Conservation (phyloP, 495 filamentous ascomycete genomes). For the Viridothelium virens region DNA sequence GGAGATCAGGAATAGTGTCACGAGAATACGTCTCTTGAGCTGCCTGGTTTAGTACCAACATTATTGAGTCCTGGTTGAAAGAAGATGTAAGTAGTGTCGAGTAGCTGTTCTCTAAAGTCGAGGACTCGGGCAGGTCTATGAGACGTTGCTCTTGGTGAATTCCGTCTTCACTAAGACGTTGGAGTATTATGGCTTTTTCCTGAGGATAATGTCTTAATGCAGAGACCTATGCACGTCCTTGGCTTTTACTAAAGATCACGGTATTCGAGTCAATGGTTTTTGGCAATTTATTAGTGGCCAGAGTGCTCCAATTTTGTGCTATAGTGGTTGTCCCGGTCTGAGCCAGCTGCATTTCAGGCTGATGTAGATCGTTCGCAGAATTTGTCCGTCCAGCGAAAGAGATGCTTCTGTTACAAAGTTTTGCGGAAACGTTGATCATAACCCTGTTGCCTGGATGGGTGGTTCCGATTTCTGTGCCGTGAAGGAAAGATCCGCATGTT, state of each 20-base stretch:
- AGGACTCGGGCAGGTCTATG: neutral
- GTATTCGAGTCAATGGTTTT: neutral
- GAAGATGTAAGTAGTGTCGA: slow-evolving; percentile 1
- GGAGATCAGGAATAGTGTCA: neutral
- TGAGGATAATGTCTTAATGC: neutral
- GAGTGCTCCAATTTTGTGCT: neutral
- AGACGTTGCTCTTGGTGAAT: neutral
- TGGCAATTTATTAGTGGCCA: neutral
- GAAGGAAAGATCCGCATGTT: neutral
- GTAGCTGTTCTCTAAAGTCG: neutral
- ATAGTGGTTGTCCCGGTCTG: neutral
- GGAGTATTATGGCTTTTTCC: neutral
- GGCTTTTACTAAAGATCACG: neutral
- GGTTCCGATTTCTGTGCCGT: neutral
- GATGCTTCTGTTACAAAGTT: neutral
- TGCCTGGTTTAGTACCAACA: neutral
- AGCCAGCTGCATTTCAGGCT: neutral
- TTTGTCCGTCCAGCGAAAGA: neutral
- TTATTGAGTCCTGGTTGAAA: neutral
- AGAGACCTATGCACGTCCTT: neutral
- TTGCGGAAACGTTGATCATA: neutral
- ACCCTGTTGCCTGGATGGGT: neutral
- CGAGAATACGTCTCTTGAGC: neutral
- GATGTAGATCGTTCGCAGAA: neutral
- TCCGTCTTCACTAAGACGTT: neutral